Evolutionary conservation across 306 rosid genomes (phyloP).

Genomic region (Senna siamea): DNA sequence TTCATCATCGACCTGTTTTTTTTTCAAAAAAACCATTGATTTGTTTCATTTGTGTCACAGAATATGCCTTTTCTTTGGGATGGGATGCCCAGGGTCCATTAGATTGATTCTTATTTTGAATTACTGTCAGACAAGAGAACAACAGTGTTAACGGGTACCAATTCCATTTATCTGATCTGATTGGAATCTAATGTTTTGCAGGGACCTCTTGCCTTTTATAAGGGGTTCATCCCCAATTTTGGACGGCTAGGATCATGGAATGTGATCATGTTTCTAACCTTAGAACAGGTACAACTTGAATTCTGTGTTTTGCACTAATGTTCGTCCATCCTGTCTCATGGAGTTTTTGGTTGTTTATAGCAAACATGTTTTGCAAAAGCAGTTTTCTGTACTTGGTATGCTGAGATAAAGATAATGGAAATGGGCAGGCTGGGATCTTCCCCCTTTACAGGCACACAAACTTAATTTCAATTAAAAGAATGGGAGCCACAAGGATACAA

Average conservation of each 20-base stretch:
- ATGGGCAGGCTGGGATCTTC: no score
- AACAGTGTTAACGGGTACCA: neutral
- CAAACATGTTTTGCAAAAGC: neutral
- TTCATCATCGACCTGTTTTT: neutral
- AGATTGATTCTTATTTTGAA: neutral
- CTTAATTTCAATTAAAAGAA: no score
- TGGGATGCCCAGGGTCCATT: neutral
- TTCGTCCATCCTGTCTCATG: neutral
- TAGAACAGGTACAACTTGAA: constrained; percentile 77
- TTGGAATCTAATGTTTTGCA: constrained; percentile 51
- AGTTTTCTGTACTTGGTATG: neutral
- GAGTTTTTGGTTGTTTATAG: neutral
- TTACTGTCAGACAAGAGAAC: constrained; percentile 6
- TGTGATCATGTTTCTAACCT: constrained; percentile 94
- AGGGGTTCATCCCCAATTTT: constrained; percentile 92
- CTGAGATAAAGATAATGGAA: no score
- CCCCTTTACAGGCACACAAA: no score
- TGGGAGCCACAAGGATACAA: neutral
- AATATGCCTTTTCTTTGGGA: neutral
- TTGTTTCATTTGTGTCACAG: neutral
- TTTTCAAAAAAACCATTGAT: constrained; percentile 11
- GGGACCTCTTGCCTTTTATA: constrained; percentile 95
- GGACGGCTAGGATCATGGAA: constrained; percentile 99
- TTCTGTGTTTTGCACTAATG: neutral
- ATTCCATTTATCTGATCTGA: constrained; percentile 4